Conservation (phyloP, 257 asterid genomes). For the Forsythia viridissima region DNA sequence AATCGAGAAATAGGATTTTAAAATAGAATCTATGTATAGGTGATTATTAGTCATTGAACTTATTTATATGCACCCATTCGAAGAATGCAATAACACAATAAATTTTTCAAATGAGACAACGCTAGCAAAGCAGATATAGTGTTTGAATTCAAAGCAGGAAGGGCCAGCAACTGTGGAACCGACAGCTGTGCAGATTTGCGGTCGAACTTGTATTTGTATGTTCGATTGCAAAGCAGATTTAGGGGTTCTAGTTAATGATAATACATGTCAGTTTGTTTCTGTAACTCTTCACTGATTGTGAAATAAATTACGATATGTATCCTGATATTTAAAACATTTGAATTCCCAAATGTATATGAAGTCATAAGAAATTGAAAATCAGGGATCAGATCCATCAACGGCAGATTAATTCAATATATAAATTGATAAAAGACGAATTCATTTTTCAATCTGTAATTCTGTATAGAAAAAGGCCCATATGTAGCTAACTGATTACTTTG, state of each 20-base stretch:
- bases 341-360: background rate
- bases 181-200: background rate
- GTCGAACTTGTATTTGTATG: background rate
- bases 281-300: background rate
- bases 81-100: background rate
- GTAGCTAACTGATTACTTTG: background rate
- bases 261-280: background rate
- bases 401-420: background rate
- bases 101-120: background rate
- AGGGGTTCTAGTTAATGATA: background rate
- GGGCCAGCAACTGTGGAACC: background rate
- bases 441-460: background rate
- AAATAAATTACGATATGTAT: background rate
- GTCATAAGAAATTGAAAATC: background rate
- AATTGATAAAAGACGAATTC: background rate
- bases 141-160: background rate
- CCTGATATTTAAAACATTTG: background rate
- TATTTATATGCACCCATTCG: background rate
- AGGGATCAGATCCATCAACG: background rate
- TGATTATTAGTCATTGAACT: background rate
- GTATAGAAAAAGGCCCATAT: background rate
- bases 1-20: background rate
- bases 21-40: background rate
- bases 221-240: background rate
- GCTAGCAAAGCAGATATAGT: background rate